These are phyloP conservation scores for Trichomonas vaginalis DNA, from an alignment of 208 protist species.

Conservation along the genomic window DNA sequence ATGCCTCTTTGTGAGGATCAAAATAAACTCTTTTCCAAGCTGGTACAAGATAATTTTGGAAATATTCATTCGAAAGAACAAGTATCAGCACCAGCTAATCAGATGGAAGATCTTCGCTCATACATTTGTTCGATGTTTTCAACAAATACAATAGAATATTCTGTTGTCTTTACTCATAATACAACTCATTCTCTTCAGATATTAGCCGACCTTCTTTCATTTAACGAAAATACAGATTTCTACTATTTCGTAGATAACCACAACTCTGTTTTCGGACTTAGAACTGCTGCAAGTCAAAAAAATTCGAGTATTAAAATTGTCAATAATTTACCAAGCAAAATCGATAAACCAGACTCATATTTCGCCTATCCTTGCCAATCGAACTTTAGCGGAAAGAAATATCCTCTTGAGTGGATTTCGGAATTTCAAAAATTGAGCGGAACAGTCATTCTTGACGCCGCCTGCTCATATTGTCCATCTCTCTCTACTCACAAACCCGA, in stretches of 20 bases:
- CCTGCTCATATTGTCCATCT: neutral
- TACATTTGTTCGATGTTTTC: neutral
- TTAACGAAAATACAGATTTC: neutral
- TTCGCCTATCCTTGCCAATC: neutral
- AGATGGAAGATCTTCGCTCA: neutral
- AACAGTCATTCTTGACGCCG: neutral
- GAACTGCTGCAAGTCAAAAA: too few relatives aligned
- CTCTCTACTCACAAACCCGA: neutral
- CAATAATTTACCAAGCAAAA: too few relatives aligned
- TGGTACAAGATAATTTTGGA: neutral
- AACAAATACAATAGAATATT: neutral
- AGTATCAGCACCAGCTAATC: neutral
- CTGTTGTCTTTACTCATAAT: conserved; percentile 2
- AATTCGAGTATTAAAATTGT: neutral
- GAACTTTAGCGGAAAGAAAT: conserved; percentile 10
- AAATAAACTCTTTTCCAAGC: neutral
- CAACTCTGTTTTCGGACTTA: neutral
- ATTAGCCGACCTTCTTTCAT: neutral
- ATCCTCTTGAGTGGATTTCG: neutral
- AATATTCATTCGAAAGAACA: neutral
- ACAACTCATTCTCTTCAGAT: neutral
- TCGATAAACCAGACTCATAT: neutral
- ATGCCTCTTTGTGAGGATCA: neutral
- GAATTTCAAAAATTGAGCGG: neutral
- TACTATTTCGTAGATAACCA: neutral